Percentiles rank a stretch among this genome's conserved stretches.
Evolutionary conservation across 2,329 filamentous ascomycete genomes (phyloP).

Genomic region (Arthrobotrys megalospora): DNA sequence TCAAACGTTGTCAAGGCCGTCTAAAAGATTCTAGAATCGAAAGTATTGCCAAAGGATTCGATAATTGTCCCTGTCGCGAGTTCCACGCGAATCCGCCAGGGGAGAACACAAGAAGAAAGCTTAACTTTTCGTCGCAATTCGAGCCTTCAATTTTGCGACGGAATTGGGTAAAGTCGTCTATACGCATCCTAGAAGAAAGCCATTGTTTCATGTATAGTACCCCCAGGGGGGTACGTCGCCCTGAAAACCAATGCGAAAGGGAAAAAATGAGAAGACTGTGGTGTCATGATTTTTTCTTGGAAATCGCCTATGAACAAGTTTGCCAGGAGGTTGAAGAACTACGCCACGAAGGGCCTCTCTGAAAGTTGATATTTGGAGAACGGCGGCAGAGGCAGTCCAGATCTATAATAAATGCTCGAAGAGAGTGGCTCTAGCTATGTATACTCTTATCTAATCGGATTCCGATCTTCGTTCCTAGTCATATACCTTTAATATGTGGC

Average conservation of each 20-base stretch:
- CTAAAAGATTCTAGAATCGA: not conserved
- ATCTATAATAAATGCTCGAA: not conserved
- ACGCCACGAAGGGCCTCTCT: not conserved
- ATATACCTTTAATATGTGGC: conserved; percentile 6
- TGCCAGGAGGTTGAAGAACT: not conserved
- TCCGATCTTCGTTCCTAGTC: conserved; percentile 10
- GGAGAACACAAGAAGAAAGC: conserved; percentile 13
- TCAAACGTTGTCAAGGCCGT: not conserved
- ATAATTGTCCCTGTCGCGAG: conserved; percentile 4
- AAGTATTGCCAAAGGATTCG: not conserved
- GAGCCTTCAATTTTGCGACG: conserved; percentile 5
- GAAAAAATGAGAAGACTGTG: conserved; percentile 13
- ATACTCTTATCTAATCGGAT: not conserved
- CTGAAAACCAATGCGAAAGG: conserved; percentile 3
- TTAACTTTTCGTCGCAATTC: conserved; percentile 13
- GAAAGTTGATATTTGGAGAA: not conserved
- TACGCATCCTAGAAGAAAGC: conserved; percentile 5
- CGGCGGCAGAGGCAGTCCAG: not conserved
- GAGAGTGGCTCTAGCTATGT: no score
- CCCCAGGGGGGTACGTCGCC: not conserved
- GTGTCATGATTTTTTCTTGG: conserved; percentile 1
- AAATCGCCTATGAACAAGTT: not conserved
- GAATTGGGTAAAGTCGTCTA: conserved; percentile 22
- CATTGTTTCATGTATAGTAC: conserved; percentile 17
- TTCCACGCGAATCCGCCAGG: conserved; percentile 8